Evolutionary conservation across 139 green algal genomes (phyloP).

Genomic region (Coelastrella sp.): DNA sequence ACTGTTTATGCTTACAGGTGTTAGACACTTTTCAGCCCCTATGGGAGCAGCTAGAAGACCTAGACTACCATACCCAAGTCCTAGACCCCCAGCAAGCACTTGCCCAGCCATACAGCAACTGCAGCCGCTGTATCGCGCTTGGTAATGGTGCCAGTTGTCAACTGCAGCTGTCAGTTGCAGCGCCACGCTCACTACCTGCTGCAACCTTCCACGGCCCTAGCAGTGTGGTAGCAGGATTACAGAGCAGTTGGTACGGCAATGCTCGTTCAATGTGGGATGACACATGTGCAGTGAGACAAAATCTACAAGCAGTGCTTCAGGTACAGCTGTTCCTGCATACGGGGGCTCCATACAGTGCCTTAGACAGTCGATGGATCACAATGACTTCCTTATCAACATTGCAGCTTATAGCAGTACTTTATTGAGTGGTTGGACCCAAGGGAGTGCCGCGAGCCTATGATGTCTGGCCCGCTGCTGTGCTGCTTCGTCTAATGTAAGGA

Average conservation of each 20-base stretch:
- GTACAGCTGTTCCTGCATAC: too few relatives aligned
- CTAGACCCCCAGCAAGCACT: conserved; percentile 45
- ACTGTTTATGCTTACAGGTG: background rate
- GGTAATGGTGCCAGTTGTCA: conserved; percentile 40
- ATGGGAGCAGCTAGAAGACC: conserved; percentile 48
- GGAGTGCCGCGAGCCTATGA: too few relatives aligned
- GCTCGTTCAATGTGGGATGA: conserved; percentile 9
- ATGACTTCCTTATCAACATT: too few relatives aligned
- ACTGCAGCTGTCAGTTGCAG: conserved; percentile 39
- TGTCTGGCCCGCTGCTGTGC: too few relatives aligned
- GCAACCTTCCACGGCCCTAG: conserved; percentile 23
- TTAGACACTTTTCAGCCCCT: conserved; percentile 43
- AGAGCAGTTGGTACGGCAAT: conserved; percentile 13
- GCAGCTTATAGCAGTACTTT: too few relatives aligned
- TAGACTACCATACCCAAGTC: conserved; percentile 45
- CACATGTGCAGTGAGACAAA: background rate
- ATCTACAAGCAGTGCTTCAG: conserved; percentile 21
- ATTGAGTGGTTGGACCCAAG: too few relatives aligned
- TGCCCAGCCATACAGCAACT: conserved; percentile 5
- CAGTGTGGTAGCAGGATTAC: conserved; percentile 17
- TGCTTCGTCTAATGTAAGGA: too few relatives aligned
- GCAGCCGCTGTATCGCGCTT: conserved; percentile 42
- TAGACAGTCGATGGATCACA: too few relatives aligned
- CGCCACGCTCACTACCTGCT: conserved; percentile 18
- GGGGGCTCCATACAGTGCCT: too few relatives aligned